Base-by-base conservation (phyloP, 2,329 filamentous ascomycete species). In the Claviceps paspali region DNA sequence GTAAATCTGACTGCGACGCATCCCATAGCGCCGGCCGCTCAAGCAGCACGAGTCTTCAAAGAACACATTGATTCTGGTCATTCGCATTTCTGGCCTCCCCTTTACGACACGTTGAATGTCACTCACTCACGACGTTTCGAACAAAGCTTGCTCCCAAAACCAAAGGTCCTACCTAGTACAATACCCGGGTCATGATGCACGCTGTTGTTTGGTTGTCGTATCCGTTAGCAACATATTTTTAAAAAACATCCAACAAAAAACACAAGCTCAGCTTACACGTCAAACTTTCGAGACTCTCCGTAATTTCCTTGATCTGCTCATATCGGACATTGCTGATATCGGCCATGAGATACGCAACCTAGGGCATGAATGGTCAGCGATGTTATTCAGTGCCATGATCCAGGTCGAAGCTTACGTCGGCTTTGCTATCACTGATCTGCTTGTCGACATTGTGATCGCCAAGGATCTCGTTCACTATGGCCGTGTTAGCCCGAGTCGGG, bases 381-480 rank as follows among this genome's bases (percentile, higher is more conserved):
- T 2, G 10, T 15, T 32, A 8, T 10, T 6, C n/a, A 14, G 3
- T 23, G 4, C 8, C 12, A 18, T 39, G 21, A 35, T 6, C 11
- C 11, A 22, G 7, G 11, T 15, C 2, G 18, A 22, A 28, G 48
- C 70, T 46, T 62, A 83, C 79, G 56, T 96, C 88, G 48, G 86
- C 88, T 64, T 80, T 81, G 62, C 82, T 93, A 59, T 96, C 91
- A 35, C 84, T 91, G 67, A 92, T 96, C 63, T 98, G 91, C 70
- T 96, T 96, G 65, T 95, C 88, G 49, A 98, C 87, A 59, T 98
- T 98, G 67, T 98, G 87, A 52, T 92, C 79, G 30, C 82, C 83
- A 33, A 98, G 71, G 44, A 96, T 85, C 52, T 91, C 83, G 67
- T 98, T 98, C 47, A 98, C 91, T 79, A 44, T 10, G 30, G 33